phyloP scores from a whole-genome alignment of 352 stramenopile genomes.

The Phytophthora sansomeana region DNA sequence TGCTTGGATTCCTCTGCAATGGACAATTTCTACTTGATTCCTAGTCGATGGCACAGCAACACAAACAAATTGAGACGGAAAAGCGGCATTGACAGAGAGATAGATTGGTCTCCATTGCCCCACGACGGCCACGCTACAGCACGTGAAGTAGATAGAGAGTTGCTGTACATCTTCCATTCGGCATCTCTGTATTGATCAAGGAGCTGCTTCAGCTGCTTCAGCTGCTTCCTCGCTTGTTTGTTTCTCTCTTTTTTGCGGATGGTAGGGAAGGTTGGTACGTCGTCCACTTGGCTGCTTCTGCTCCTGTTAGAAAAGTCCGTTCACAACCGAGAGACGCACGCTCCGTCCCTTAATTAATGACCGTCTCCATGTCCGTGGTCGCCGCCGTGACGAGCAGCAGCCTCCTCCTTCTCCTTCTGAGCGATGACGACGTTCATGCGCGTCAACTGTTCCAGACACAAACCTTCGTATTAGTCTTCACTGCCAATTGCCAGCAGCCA shows the following conservation, averaged over 20 bases:
- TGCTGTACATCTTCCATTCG: conserved; percentile 37
- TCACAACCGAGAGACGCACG: background rate
- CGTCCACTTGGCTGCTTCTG: conserved; percentile 2
- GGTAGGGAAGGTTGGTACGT: conserved; percentile 15
- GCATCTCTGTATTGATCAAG: conserved; percentile 39
- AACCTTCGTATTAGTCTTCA: background rate
- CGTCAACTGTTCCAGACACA: conserved; percentile 57
- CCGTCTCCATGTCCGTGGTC: conserved; percentile 51
- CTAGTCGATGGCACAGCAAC: background rate
- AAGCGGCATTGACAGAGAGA: background rate
- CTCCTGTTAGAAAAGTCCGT: conserved; percentile 9
- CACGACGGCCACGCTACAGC: background rate
- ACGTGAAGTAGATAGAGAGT: background rate
- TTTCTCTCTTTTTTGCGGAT: conserved; percentile 25
- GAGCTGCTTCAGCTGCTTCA: conserved; percentile 9
- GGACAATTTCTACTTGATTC: background rate
- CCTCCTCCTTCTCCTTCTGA: conserved; percentile 82
- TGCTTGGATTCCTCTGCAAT: too few relatives aligned
- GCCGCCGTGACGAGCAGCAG: conserved; percentile 48
- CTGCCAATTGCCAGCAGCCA: background rate
- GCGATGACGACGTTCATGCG: conserved; percentile 87
- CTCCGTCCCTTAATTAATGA: conserved; percentile 48
- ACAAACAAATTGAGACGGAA: background rate
- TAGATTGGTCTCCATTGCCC: background rate
- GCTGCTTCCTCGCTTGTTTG: conserved; percentile 1